Evolutionary conservation across 306 rosid genomes (phyloP), one percentile per base, ranked within the genome.

Genomic region (Cajanus cajan): DNA sequence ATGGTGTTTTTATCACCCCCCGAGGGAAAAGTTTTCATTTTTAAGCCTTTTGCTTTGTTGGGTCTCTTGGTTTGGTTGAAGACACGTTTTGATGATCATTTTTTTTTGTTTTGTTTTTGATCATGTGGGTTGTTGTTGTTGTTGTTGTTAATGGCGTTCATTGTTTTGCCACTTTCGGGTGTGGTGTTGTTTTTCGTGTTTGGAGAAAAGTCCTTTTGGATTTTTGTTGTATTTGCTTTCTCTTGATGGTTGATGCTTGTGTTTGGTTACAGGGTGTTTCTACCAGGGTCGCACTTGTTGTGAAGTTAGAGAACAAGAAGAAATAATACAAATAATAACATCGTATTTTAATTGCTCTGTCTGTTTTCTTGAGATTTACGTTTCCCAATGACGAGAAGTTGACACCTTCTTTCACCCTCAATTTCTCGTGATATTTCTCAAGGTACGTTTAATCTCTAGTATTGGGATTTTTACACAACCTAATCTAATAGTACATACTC

Each of bases 361-460:
- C 59, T 80, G 83, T 82, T 87, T 74, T 64, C 90, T 90, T 92
- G 78, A 84, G 86, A 75, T 87, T 81, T 75, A 86, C 88, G 89
- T 83, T 83, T 73, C 63, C 1, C 43, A 14, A 89, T 82, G 89
- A 77, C 48, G 78, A 75, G 82, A 67, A 64, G 51, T 66, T 89
- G 84, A 89, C 58, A 61, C 16, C 37, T 52, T 71, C 58, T 4
- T 50, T 51, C 48, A 22, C 52, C 51, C 41, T 25, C 44, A 14
- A 75, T 71, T 73, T 87, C 77, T 72, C 74, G 76, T 43, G 76
- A 68, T 82, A 78, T 62, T 63, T 84, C 40, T 11, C 0, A 72
- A 89, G 88, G 90, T 88, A 51, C 45, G 51, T 62, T 24, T 54
- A 16, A 31, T 77, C 18, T 71, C 40, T 63, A 34, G 15, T 18